Base-by-base conservation (phyloP, 2,329 filamentous ascomycete species). In the Metarhizium brunneum region DNA sequence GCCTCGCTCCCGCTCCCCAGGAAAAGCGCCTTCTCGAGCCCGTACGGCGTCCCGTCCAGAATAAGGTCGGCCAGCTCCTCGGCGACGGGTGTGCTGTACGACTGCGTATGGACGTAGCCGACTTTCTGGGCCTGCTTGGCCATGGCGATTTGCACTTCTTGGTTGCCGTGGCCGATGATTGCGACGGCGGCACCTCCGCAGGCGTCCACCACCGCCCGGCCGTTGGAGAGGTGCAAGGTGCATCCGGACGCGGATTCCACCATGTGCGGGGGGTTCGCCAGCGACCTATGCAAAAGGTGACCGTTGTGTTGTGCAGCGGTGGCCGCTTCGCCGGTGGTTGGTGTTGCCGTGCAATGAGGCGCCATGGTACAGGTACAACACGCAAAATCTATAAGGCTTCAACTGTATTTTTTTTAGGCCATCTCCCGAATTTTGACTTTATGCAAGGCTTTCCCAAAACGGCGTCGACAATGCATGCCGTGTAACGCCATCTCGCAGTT, bases 91-190 rank as follows among this genome's bases (percentile, higher is more conserved):
- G 63, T 63, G 11, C 61, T 64, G 58, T 62, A 67, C 6, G 61
- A 56, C 20, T 58, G 57, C 2, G 64, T 66, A 58, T 68, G 65
- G 7, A 63, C 62, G 47, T 66, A 68, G 52, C 58, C 56, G n/a
- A 65, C 59, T n/a, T 57, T 69, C 54, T 74, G 70, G 64, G 84
- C 71, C 61, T 86, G 83, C 18, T 73, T 64, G 20, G 72, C 69
- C 35, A 87, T 75, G 1, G 83, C 83, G 18, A 76, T 68, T 32
- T 72, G 73, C 25, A 88, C 78, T 55, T 80, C 72, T 54, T 74
- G 61, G 56, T 84, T 76, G 36, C 77, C 78, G 63, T 87, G 82
- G 16, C 85, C 85, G 8, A 88, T 66, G 65, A 82, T 84, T 10
- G 82, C 76, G 6, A 89, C 86, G 7, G 83, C 83, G 7, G 57